Conservation (phyloP, 345 rosid genomes). For the Limnanthes douglasii region DNA sequence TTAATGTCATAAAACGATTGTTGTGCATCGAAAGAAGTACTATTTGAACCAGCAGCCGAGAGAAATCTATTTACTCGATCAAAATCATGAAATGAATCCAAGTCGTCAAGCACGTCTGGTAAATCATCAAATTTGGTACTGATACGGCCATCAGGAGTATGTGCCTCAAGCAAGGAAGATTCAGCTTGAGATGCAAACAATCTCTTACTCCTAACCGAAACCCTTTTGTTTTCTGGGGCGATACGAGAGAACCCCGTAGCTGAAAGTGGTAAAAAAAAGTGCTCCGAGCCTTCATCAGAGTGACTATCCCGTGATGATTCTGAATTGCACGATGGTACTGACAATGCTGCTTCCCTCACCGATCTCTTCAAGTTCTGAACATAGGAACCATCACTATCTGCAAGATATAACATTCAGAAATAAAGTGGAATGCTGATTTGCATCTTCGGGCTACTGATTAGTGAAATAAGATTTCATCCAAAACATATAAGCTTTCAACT, state of each 20-base stretch:
- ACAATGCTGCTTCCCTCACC: conserved; percentile 81
- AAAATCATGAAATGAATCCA: conserved; percentile 51
- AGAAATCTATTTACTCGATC: conserved; percentile 63
- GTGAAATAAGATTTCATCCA: no score
- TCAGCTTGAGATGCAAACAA: conserved; percentile 34
- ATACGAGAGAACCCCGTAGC: conserved; percentile 33
- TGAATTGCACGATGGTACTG: conserved; percentile 38
- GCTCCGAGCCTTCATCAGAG: conserved; percentile 67
- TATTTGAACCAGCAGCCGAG: conserved; percentile 45
- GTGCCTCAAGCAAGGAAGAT: conserved; percentile 26
- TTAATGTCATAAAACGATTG: conserved; percentile 50
- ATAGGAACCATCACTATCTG: conserved; percentile 53
- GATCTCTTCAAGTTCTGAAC: conserved; percentile 77
- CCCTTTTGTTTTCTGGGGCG: conserved; percentile 39
- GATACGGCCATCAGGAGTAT: conserved; percentile 20
- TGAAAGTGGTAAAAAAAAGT: conserved; percentile 73
- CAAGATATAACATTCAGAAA: no score
- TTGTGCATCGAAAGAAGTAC: conserved; percentile 34
- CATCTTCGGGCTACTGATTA: no score
- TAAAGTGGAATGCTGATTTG: no score
- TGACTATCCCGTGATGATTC: conserved; percentile 61
- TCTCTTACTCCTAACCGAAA: conserved; percentile 30
- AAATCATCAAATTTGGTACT: conserved; percentile 44
- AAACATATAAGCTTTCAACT: conserved; percentile 2
- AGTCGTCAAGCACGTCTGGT: conserved; percentile 39